Conservation (phyloP, 352 stramenopile species). For the Phytopythium helicoides region DNA sequence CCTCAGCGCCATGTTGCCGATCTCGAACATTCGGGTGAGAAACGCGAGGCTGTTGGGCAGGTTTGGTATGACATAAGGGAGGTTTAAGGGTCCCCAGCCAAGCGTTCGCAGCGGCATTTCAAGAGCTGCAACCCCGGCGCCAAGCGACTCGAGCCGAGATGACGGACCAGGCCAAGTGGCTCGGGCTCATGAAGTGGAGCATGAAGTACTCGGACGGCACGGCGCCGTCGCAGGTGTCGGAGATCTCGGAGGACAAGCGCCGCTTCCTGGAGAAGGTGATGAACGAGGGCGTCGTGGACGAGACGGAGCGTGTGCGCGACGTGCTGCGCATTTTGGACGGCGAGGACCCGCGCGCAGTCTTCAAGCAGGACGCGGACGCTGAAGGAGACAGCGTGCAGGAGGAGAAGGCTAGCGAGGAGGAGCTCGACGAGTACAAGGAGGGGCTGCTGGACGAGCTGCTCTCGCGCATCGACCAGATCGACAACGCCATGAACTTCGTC, state of each 20-base stretch:
- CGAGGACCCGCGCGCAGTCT: slow-evolving; percentile 72
- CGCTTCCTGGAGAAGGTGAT: slow-evolving; percentile 82
- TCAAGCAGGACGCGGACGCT: slow-evolving; percentile 41
- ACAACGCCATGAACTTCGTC: slow-evolving; percentile 87
- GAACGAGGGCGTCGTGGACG: slow-evolving; percentile 82
- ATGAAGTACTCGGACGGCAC: slow-evolving; percentile 88
- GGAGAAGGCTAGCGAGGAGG: slow-evolving; percentile 45
- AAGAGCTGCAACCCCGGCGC: not conserved
- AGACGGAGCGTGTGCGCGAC: slow-evolving; percentile 81
- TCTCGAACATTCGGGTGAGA: slow-evolving; percentile 6
- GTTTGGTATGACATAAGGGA: not conserved
- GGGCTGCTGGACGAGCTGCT: slow-evolving; percentile 80
- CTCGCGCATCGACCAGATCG: slow-evolving; percentile 84
- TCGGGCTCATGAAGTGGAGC: slow-evolving; percentile 86
- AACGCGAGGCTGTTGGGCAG: not conserved
- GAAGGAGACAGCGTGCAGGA: slow-evolving; percentile 22
- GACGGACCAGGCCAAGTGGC: slow-evolving; percentile 83
- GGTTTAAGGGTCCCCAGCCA: not conserved
- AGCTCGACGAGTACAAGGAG: slow-evolving; percentile 81
- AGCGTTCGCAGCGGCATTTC: not conserved
- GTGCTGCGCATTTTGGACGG: slow-evolving; percentile 80
- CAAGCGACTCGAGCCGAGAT: not conserved
- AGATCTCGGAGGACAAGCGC: slow-evolving; percentile 77
- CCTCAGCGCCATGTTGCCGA: too few relatives aligned
- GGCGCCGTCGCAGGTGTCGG: slow-evolving; percentile 48